These are phyloP conservation scores for Leucocoprinus leucothites DNA, from an alignment of 768 basidiomycete genomes.

Conservation along the genomic window DNA sequence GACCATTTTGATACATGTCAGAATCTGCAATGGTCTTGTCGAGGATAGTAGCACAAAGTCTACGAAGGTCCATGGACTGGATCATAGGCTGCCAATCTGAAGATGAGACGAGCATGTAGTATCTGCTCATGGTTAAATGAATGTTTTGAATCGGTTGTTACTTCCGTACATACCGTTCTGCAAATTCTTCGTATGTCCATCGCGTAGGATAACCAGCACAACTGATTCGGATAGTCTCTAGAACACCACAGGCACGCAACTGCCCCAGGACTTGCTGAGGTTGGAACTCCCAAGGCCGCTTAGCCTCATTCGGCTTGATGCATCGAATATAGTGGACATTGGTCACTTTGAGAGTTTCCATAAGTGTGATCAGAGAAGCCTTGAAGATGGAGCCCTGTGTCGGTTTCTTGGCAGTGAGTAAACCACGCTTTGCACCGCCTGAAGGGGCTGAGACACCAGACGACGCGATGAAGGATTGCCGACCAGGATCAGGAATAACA, in stretches of 20 bases:
- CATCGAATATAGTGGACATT: constrained; percentile 99
- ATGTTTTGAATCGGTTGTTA: neutral
- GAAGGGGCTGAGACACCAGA: constrained; percentile 27
- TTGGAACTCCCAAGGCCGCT: constrained; percentile 95
- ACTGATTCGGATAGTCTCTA: constrained; percentile 97
- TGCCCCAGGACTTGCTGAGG: constrained; percentile 95
- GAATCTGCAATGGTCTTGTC: constrained; percentile 85
- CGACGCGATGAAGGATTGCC: constrained; percentile 64
- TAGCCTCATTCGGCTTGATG: constrained; percentile 98
- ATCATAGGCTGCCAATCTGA: constrained; percentile 85
- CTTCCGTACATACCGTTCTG: constrained; percentile 69
- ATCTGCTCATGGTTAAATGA: constrained; percentile 44
- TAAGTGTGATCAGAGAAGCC: constrained; percentile 84
- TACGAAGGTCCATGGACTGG: constrained; percentile 72
- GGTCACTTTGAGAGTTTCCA: constrained; percentile 96
- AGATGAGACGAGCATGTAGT: constrained; percentile 94
- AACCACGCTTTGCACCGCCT: constrained; percentile 56
- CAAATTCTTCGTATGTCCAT: constrained; percentile 99
- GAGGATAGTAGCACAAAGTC: constrained; percentile 82
- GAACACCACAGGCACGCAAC: constrained; percentile 94
- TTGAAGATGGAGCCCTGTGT: constrained; percentile 99
- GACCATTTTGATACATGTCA: constrained; percentile 95
- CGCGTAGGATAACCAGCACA: constrained; percentile 98
- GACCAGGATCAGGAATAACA: constrained; percentile 84
- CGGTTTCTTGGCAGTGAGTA: constrained; percentile 79